Evolutionary conservation across 768 basidiomycete species (phyloP).

Genomic region (Kwoniella europaea): DNA sequence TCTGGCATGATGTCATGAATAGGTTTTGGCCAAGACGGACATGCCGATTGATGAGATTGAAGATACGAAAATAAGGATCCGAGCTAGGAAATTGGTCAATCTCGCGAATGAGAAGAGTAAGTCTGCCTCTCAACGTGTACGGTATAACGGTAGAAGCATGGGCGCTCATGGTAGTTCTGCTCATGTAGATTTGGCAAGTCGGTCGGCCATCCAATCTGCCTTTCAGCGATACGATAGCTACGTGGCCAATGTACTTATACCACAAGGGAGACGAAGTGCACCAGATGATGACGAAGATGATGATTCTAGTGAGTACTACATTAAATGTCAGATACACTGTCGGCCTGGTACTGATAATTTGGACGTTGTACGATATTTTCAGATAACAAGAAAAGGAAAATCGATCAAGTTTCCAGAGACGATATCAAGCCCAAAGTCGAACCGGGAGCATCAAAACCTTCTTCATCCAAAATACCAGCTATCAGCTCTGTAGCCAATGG

Average conservation of each 20-base stretch:
- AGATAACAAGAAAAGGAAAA: conserved; percentile 34
- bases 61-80: conserved; percentile 31
- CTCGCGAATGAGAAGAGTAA: conserved; percentile 24
- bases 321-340: background rate
- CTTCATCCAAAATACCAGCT: conserved; percentile 23
- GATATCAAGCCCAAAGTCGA: conserved; percentile 1
- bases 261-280: conserved; percentile 5
- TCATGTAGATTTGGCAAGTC: conserved; percentile 17
- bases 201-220: conserved; percentile 23
- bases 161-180: background rate
- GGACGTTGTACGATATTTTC: background rate
- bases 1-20: background rate
- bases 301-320: conserved; percentile 9
- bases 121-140: background rate
- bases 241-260: conserved; percentile 18
- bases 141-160: background rate
- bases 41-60: conserved; percentile 35
- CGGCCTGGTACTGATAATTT: background rate
- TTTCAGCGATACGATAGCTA: conserved; percentile 21
- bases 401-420: conserved; percentile 23
- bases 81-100: conserved; percentile 17
- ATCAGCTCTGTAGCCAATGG: background rate
- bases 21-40: conserved; percentile 44
- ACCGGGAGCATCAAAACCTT: conserved; percentile 4
- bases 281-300: background rate